Base-by-base conservation (phyloP, 495 filamentous ascomycete species). In the Antarctomyces pellizariae region DNA sequence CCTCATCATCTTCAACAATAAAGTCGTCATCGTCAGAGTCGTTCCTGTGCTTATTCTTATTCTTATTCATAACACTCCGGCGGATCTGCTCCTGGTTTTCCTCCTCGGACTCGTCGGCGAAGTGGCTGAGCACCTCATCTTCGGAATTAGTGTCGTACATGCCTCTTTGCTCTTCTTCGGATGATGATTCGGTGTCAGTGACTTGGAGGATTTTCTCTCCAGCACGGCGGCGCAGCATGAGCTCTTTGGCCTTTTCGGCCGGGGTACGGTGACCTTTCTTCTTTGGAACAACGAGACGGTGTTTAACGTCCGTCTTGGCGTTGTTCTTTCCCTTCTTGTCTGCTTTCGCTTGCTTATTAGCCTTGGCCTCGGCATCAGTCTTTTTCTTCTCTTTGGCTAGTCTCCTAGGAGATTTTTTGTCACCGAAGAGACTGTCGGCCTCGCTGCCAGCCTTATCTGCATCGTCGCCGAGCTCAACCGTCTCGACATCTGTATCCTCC, bases 1-100 rank as follows among this genome's bases (percentile, higher is more conserved):
- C 56, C 7, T 64, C 59, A 13, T 64, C 65, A 28, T 78, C 72
- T 18, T 79, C 68, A 1, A 55, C 50, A 10, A 89, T 52, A 31
- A 82, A 84, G 36, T 68, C 69, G 8, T 65, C 57, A 16, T 72
- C 65, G 14, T 37, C 31, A 24, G 16, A 13, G 3, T 22, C 24
- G 20, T 12, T 18, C 7, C 30, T 18, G 12, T 34, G 33, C 9
- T 22, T 31, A 24, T 35, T 28, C 7, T 24, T 15, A 26, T 37
- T 39, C 8, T 22, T 15, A 10, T 31, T 25, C 2, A 30, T 36
- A 18, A 36, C 12, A 19, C 37, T 39, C 14, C 16, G 32, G 5
- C 16, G 20, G n/a, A 13, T 22, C 27, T 28, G 29, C 22, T 31
- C 22, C 28, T 15, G 29, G 5, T 22, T 16, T 23, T 35, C 40